Conservation (phyloP, 2,329 filamentous ascomycete genomes). For the Alternaria gaisen region DNA sequence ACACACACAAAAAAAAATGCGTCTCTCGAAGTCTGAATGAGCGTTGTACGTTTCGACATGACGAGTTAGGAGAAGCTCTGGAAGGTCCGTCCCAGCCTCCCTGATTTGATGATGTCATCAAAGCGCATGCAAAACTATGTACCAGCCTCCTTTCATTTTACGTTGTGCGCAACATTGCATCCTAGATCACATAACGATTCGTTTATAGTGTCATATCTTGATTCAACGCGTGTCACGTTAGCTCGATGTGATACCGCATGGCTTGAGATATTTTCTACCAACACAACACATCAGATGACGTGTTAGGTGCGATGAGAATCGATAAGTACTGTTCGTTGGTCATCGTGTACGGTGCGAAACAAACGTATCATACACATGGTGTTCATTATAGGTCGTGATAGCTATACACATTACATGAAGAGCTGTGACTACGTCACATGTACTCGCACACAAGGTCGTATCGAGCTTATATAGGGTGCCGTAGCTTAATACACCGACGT, state of each 20-base stretch:
- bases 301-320: not conserved
- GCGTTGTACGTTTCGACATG: too few species aligned
- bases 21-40: too few species aligned
- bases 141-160: not conserved
- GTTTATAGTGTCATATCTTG: not conserved
- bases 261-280: not conserved
- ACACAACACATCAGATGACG: not conserved
- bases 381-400: not conserved
- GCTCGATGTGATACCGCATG: not conserved
- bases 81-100: not conserved
- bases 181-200: not conserved
- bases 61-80: not conserved
- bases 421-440: not conserved
- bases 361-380: not conserved
- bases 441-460: not conserved
- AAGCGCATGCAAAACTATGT: not conserved
- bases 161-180: not conserved
- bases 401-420: not conserved
- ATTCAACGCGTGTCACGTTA: not conserved
- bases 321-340: not conserved
- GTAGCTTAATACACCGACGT: slow-evolving; percentile 15
- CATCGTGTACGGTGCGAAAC: not conserved
- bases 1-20: too few species aligned
- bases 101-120: not conserved
- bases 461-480: not conserved